phyloP scores from a whole-genome alignment of 306 rosid genomes.

The Cucurbita maxima region DNA sequence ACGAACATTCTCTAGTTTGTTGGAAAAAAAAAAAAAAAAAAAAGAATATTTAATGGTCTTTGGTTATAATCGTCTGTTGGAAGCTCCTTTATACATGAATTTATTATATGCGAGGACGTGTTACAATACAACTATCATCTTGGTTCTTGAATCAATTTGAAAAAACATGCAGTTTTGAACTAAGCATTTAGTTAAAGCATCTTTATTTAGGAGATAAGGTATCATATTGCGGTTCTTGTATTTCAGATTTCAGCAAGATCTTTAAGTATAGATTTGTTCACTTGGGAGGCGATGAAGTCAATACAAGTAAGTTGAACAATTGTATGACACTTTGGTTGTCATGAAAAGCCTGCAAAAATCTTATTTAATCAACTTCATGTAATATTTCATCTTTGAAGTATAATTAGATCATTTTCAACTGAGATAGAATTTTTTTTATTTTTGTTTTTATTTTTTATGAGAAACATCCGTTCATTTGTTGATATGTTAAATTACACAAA shows the following conservation, averaged over 20 bases:
- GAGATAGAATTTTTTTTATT: background rate
- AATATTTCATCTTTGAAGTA: background rate
- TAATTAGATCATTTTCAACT: background rate
- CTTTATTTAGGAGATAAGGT: background rate
- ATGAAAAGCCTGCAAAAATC: background rate
- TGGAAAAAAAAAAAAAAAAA: background rate
- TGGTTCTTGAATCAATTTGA: background rate
- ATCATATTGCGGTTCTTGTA: background rate
- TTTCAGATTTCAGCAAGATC: conserved; percentile 33
- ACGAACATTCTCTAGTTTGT: background rate
- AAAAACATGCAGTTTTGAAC: background rate
- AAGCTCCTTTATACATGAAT: background rate
- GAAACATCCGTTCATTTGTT: background rate
- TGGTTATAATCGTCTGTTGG: background rate
- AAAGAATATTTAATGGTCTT: background rate
- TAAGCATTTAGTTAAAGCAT: background rate
- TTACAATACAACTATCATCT: background rate
- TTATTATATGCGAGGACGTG: background rate
- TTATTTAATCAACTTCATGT: background rate
- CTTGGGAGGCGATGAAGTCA: conserved; percentile 39
- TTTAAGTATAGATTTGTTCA: conserved; percentile 29
- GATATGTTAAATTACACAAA: background rate
- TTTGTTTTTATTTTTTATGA: background rate
- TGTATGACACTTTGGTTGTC: background rate
- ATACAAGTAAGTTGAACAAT: conserved; percentile 22